These are phyloP conservation scores for Oxalis stricta DNA, from an alignment of 441 rosid genomes.

Conservation along the genomic window DNA sequence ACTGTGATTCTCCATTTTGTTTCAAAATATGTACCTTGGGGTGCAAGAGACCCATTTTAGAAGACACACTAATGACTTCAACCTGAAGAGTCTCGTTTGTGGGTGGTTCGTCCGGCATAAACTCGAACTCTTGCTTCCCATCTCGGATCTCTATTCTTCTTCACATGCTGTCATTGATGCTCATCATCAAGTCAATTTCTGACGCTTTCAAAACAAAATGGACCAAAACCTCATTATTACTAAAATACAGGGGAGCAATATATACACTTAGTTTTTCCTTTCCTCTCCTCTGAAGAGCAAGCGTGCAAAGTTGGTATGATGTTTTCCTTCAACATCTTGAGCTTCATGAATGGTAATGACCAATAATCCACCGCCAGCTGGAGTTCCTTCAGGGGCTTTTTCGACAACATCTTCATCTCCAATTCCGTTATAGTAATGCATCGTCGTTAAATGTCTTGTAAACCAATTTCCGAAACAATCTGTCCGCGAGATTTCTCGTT, in stretches of 20 bases:
- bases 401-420: constrained; percentile 31
- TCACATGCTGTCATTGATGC: constrained; percentile 26
- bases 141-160: constrained; percentile 59
- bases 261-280: constrained; percentile 51
- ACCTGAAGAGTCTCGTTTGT: constrained; percentile 41
- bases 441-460: constrained; percentile 51
- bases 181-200: no score
- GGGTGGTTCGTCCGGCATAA: constrained; percentile 49
- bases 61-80: constrained; percentile 50
- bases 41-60: constrained; percentile 47
- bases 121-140: constrained; percentile 65
- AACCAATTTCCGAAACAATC: constrained; percentile 24
- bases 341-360: constrained; percentile 55
- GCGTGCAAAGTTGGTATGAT: constrained; percentile 52
- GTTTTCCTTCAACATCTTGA: constrained; percentile 55
- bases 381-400: constrained; percentile 63
- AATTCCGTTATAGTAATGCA: constrained; percentile 15
- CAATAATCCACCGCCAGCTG: constrained; percentile 50
- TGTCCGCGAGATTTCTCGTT: constrained; percentile 58
- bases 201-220: no score
- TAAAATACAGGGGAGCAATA: no score
- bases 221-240: no score
- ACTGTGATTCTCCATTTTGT: no score
- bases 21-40: constrained; percentile 29
- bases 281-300: constrained; percentile 53